Base-by-base conservation (phyloP, 495 filamentous ascomycete species). In the Lasiosphaeria hispida region DNA sequence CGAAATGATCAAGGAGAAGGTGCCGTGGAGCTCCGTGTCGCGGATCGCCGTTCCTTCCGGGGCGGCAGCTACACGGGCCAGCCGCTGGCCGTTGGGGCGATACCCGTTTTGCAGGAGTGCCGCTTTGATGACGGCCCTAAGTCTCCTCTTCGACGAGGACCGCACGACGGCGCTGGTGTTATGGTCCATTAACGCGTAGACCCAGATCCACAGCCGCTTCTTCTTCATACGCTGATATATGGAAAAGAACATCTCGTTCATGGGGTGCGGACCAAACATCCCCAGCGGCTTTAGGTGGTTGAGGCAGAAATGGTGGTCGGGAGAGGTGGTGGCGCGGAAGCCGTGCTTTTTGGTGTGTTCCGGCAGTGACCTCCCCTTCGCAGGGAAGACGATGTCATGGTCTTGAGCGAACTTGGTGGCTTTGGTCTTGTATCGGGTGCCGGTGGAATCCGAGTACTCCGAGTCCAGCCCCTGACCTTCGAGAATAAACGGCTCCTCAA, bases 151-250 rank as follows among this genome's bases (percentile, higher is more conserved):
- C 7, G 72, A 70, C 76, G 73, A 81, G 4, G 69, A 77, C 40
- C 84, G 77, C 13, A 90, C 79, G 41, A 84, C 79, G 13, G 74
- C 69, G 23, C 74, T 78, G 30, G 57, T 68, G 7, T 54, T 65
- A 30, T 34, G 58, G 40, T 0, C 10, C 48, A 36, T 56, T 43
- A 19, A 41, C 7, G 66, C 53, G 0, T 70, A 65, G 1, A 74
- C 66, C 18, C 69, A 70, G 72, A 76, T 78, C 85, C 84, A 88
- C 7, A 87, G 62, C 52, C 73, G 64, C 58, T 65, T 48, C n/a
- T 67, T 48, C 44, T 55, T 65, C 49, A 60, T 66, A 30, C 54
- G 58, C 42, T 72, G 51, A 57, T 73, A 72, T 15, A 62, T 44
- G 2, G 63, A 17, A 5, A 76, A 42, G 4, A 67, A 37, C 37